Evolutionary conservation across 495 filamentous ascomycete genomes (phyloP), one percentile per base, ranked within the genome.

Genomic region (Xylona heveae): DNA sequence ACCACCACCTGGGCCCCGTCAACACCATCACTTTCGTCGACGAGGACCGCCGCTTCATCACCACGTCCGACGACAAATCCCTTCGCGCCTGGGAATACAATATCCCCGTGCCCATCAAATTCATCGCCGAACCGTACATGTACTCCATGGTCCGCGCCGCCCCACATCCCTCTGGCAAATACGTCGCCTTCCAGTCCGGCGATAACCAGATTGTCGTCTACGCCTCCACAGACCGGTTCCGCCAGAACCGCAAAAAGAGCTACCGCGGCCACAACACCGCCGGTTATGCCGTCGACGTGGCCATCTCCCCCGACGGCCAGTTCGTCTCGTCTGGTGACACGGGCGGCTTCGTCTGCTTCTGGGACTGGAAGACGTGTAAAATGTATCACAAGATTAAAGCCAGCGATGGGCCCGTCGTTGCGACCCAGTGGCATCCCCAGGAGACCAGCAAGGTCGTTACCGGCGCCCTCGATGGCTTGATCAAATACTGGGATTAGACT

Each of bases 361-460:
- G 84, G 84, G 85, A 94, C 51, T 95, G 79, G 71, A 97, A 95
- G 68, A 93, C 81, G 23, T 82, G 84, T 44, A 95, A 92, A 55
- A 80, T 97, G 79, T 93, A 76, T 52, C 78, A 88, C 52, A 95
- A 95, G 67, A 67, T 97, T 33, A 59, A 74, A 51, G 83, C 80
- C 2, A 68, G 73, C 33, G 74, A 78, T 27, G 71, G 74, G 4
- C 68, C 85, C 9, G 66, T 92, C 26, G 79, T 78, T 30, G 78
- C 71, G 42, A 58, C 81, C 28, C 74, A 76, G 51, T 97, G 84
- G 84, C 83, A 92, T 56, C 81, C 83, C 20, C 76, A 93, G 57
- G 90, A 95, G 61, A 85, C 74, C 5, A 82, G 74, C 48, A 91
- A 92, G 57, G 74, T 95, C 14, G 81, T 74, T 22, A 91, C 84